Conservation (phyloP, 106 monocot genomes). For the Allium sativum region DNA sequence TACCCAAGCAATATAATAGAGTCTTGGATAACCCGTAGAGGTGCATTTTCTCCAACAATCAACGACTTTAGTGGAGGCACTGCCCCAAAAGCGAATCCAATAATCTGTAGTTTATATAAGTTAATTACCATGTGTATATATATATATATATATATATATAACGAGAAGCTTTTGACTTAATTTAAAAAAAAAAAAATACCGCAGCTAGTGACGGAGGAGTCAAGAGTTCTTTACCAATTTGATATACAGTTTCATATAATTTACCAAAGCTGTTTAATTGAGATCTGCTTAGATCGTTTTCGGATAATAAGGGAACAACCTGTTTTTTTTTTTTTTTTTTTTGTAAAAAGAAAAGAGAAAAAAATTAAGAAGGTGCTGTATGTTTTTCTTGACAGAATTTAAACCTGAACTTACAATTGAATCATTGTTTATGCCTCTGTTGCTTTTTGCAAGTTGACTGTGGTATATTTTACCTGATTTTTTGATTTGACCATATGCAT, state of each 20-base stretch:
- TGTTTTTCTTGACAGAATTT: too few species aligned
- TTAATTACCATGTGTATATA: not conserved
- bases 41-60: constrained; percentile 39
- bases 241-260: constrained; percentile 17
- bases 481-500: constrained; percentile 43
- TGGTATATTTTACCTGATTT: constrained; percentile 18
- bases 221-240: constrained; percentile 36
- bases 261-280: constrained; percentile 4
- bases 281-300: not conserved
- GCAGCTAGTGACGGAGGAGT: constrained; percentile 59
- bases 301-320: constrained; percentile 2
- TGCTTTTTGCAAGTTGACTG: not conserved
- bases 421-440: too few species aligned
- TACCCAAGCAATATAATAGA: constrained; percentile 49
- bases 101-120: constrained; percentile 44
- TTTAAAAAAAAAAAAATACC: constrained; percentile 28
- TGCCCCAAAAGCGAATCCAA: constrained; percentile 48
- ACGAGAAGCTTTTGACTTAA: not conserved
- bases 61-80: constrained; percentile 44
- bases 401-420: too few species aligned
- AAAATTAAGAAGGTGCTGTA: too few species aligned
- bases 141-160: not conserved
- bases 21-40: constrained; percentile 45
- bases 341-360: too few species aligned
- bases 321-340: too few species aligned